Conservation (phyloP, 495 filamentous ascomycete genomes). For the Emericellopsis terricola region DNA sequence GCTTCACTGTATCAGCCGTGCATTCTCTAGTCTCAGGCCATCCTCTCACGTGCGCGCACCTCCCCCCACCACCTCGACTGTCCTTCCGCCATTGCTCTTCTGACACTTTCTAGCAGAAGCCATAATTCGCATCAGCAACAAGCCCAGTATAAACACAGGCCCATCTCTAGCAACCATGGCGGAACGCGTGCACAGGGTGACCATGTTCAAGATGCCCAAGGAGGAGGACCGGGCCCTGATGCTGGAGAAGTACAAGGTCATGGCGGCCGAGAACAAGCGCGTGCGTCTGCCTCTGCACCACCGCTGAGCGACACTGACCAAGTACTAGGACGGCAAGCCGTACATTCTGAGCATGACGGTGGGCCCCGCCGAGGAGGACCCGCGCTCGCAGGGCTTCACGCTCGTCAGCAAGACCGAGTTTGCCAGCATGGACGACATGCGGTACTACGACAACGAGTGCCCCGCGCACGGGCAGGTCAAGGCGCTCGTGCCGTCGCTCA, state of each 20-base stretch:
- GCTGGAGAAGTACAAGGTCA: constrained; percentile 11
- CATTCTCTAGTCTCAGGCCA: too few relatives aligned
- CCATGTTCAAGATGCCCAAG: constrained; percentile 20
- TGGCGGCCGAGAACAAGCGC: too few relatives aligned
- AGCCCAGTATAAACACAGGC: too few relatives aligned
- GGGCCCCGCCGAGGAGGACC: constrained; percentile 27
- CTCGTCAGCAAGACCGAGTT: constrained; percentile 41
- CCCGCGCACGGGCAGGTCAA: constrained; percentile 43
- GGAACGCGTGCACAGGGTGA: constrained; percentile 12
- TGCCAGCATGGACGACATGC: constrained; percentile 44
- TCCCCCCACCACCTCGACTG: too few relatives aligned
- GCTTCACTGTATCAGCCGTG: too few relatives aligned
- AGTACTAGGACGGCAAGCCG: constrained; percentile 42
- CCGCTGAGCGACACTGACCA: too few relatives aligned
- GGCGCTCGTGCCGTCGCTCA: constrained; percentile 17
- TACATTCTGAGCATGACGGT: constrained; percentile 38
- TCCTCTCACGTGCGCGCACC: too few relatives aligned
- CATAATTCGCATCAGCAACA: not conserved
- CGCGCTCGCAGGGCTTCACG: constrained; percentile 44
- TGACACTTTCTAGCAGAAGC: too few relatives aligned
- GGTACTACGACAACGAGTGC: constrained; percentile 49
- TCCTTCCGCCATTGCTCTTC: too few relatives aligned
- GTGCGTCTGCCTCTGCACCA: too few relatives aligned
- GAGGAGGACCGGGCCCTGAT: constrained; percentile 12
- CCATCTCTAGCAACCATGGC: constrained; percentile 1